A percentile compares a stretch with the other conserved stretches of the same genome.
These are phyloP conservation scores for Sesbania bispinosa DNA, from an alignment of 306 rosid genomes.

Conservation along the genomic window DNA sequence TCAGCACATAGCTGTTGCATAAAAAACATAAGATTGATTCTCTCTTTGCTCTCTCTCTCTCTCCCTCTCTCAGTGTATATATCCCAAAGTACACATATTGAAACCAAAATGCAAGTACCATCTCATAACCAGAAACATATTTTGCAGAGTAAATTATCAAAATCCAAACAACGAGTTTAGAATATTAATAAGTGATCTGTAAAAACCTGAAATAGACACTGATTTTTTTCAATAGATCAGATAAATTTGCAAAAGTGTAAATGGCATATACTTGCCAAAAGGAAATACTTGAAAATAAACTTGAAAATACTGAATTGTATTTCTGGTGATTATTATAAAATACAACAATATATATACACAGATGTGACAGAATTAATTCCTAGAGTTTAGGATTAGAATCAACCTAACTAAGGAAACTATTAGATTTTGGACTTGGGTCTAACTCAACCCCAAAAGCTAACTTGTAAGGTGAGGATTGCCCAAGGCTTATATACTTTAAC, in stretches of 20 bases:
- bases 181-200: background rate
- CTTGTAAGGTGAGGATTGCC: too few species aligned
- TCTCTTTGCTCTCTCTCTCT: background rate
- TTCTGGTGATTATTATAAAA: too few species aligned
- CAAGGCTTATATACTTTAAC: too few species aligned
- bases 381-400: too few species aligned
- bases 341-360: too few species aligned
- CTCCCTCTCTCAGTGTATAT: background rate
- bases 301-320: too few species aligned
- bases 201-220: background rate
- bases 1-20: background rate
- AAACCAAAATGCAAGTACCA: background rate
- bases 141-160: constrained; percentile 6
- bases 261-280: background rate
- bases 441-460: too few species aligned
- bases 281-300: too few species aligned
- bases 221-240: background rate
- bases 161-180: background rate
- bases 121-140: background rate
- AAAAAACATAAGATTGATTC: background rate
- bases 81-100: background rate
- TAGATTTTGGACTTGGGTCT: too few species aligned
- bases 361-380: too few species aligned
- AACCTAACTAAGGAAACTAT: too few species aligned
- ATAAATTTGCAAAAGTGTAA: background rate